Evolutionary conservation across 2,329 filamentous ascomycete genomes (phyloP), one percentile per base, ranked within the genome.

Genomic region (Pseudogymnoascus sp.): DNA sequence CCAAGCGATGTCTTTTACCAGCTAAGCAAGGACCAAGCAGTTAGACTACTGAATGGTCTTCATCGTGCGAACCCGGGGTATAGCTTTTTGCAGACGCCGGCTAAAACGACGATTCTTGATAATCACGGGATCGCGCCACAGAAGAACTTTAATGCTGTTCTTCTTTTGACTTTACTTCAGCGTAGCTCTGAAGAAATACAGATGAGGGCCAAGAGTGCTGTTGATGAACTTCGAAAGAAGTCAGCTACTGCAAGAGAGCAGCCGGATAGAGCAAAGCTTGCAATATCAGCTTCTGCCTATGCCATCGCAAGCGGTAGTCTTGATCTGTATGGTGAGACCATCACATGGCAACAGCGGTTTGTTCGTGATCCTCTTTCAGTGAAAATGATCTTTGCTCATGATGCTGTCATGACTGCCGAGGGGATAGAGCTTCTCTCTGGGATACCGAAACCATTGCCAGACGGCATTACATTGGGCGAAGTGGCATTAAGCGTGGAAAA

Each of bases 281-380:
- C 71, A 1, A 65, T 69, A 8, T 68, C 70, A 12, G 71, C 70
- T 1, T 23, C 74, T 12, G 62, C 65, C 31, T 74, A 67, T 63
- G 70, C 74, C 11, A 68, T 72, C 2, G 72, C 72, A 14, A 75
- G 71, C 55, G 71, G 72, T 1, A 75, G 70, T 8, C 61, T 75
- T 0, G 63, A 69, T 0, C 14, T 76, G 1, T 71, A 71, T 18
- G 67, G 65, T 18, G 69, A 74, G 5, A 69, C 70, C 1, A 37
- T 76, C 1, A 35, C 69, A 1, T 78, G 76, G 76, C 66, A 71
- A 0, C 72, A 69, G 5, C 69, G 73, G 1, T 78, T 72, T 62
- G 67, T 74, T n/a, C 71, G 71, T 23, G 76, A 78, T 67, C 70
- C 72, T 5, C 59, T 70, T 21, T 73, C 72, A 2, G 65, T 68